These are phyloP conservation scores for Hemileccinum rubropunctum DNA, from an alignment of 768 basidiomycete species.

Conservation along the genomic window DNA sequence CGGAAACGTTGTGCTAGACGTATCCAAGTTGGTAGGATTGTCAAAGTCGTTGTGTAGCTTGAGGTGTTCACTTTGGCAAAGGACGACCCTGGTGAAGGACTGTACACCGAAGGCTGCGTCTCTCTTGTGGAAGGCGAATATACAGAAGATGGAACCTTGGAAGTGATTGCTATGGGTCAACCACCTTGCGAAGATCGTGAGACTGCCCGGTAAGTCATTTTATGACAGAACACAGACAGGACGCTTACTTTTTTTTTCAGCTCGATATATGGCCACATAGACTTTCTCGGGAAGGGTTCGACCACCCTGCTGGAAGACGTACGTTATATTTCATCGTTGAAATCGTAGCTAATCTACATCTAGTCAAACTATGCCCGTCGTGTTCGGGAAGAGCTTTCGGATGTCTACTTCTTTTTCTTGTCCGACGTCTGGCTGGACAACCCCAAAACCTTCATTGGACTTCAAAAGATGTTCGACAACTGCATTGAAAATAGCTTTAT, in stretches of 20 bases:
- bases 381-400: slow-evolving; percentile 64
- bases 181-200: slow-evolving; percentile 93
- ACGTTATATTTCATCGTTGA: slow-evolving; percentile 22
- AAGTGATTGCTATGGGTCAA: slow-evolving; percentile 93
- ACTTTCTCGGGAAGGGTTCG: slow-evolving; percentile 94
- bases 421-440: slow-evolving; percentile 97
- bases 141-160: slow-evolving; percentile 84
- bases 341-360: slow-evolving; percentile 2
- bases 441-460: slow-evolving; percentile 72
- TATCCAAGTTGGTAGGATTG: slow-evolving; percentile 69
- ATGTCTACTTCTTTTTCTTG: slow-evolving; percentile 86
- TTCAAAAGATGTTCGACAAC: slow-evolving; percentile 86
- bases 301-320: slow-evolving; percentile 92
- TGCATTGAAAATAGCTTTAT: slow-evolving; percentile 85
- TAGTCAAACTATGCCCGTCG: slow-evolving; percentile 63
- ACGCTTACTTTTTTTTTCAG: slow-evolving; percentile 38
- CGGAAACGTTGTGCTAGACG: slow-evolving; percentile 84
- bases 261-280: slow-evolving; percentile 93
- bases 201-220: slow-evolving; percentile 62
- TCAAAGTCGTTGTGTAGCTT: not conserved
- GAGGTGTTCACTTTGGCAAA: slow-evolving; percentile 27
- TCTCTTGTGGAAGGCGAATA: slow-evolving; percentile 96
- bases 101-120: slow-evolving; percentile 96
- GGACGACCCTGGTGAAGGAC: slow-evolving; percentile 90
- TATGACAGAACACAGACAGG: not conserved